Conservation (phyloP, 306 rosid genomes). For the Biancaea sappan region DNA sequence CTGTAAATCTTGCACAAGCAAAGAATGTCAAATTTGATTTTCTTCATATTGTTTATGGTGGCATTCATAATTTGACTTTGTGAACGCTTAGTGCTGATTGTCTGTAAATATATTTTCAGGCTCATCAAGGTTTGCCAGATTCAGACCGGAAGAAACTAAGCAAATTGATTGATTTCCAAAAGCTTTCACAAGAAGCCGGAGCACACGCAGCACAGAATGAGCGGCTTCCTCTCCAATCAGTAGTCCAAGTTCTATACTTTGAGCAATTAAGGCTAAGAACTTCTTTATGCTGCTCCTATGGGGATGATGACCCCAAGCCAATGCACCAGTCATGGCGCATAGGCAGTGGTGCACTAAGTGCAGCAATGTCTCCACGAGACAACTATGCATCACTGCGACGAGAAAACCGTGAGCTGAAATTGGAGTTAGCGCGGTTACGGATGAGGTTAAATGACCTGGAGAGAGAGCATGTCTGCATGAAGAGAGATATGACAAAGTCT, state of each 20-base stretch:
- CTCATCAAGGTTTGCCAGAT: conserved; percentile 88
- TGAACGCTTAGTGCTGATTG: conserved; percentile 19
- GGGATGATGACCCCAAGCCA: conserved; percentile 84
- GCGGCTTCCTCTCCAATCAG: conserved; percentile 93
- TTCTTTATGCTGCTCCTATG: conserved; percentile 66
- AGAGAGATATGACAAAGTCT: conserved; percentile 94
- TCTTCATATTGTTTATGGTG: background rate
- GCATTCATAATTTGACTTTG: background rate
- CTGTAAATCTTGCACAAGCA: conserved; percentile 6
- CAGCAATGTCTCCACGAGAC: conserved; percentile 99
- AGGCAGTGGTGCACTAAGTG: conserved; percentile 96
- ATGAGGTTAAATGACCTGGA: conserved; percentile 96
- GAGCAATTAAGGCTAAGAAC: conserved; percentile 92
- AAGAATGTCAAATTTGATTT: background rate
- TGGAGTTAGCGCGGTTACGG: conserved; percentile 82
- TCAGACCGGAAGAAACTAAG: conserved; percentile 79
- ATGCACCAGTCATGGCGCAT: conserved; percentile 92
- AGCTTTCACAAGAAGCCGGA: conserved; percentile 96
- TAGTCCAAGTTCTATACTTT: conserved; percentile 92
- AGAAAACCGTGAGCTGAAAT: conserved; percentile 97
- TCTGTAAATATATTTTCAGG: conserved; percentile 57
- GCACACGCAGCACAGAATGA: conserved; percentile 99
- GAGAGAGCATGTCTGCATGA: conserved; percentile 97
- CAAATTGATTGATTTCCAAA: conserved; percentile 91
- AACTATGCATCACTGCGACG: conserved; percentile 94